Evolutionary conservation across 768 basidiomycete species (phyloP).

Genomic region (Leccinum truebloodii): DNA sequence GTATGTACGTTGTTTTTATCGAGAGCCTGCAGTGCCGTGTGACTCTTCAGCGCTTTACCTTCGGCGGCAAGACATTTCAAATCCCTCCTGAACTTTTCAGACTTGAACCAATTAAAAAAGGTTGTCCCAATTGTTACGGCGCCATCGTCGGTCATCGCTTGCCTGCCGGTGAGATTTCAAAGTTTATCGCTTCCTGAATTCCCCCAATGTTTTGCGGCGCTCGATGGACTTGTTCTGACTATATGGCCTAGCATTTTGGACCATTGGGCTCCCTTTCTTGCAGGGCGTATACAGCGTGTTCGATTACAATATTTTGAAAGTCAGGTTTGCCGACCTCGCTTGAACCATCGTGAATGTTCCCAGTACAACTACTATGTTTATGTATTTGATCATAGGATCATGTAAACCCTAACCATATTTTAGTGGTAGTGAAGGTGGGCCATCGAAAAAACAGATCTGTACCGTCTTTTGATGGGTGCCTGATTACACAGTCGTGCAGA

Average conservation of each 20-base stretch:
- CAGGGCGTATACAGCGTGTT: background rate
- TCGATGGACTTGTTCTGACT: background rate
- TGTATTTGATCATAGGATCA: too few relatives aligned
- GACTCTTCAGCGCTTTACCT: too few relatives aligned
- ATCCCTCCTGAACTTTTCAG: background rate
- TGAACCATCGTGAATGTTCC: background rate
- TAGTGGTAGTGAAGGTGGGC: too few relatives aligned
- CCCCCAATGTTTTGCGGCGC: background rate
- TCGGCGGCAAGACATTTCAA: too few relatives aligned
- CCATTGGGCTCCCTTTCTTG: background rate
- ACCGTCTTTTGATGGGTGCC: too few relatives aligned
- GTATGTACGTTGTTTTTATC: too few relatives aligned
- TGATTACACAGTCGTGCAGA: too few relatives aligned
- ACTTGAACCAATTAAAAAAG: background rate
- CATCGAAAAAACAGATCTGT: background rate
- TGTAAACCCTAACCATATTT: too few relatives aligned
- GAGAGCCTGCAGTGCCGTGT: too few relatives aligned
- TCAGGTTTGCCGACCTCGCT: background rate
- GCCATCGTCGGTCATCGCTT: background rate
- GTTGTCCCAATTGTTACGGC: background rate
- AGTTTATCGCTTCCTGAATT: too few relatives aligned
- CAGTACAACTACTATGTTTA: too few relatives aligned
- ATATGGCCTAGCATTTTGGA: background rate
- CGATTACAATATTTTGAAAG: background rate
- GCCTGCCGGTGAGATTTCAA: background rate